These are phyloP conservation scores for Solanum tacnaense DNA, from an alignment of 257 asterid species.

Conservation along the genomic window DNA sequence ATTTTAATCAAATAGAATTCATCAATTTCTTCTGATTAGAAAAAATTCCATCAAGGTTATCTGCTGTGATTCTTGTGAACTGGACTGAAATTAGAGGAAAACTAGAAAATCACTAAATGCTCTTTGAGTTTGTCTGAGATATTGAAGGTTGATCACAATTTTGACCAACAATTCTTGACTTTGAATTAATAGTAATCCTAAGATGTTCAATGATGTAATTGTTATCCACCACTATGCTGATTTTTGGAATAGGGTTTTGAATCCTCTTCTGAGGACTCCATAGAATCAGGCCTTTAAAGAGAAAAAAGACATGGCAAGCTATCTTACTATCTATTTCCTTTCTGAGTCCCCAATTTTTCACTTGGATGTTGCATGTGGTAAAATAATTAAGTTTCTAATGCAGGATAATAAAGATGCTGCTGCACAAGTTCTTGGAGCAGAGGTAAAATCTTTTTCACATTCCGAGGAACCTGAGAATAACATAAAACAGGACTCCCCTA, in stretches of 20 bases:
- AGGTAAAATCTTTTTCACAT: slow-evolving; percentile 11
- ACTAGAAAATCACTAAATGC: background rate
- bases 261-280: background rate
- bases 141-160: background rate
- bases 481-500: slow-evolving; percentile 8
- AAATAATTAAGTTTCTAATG: background rate
- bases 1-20: background rate
- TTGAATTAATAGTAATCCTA: background rate
- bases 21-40: background rate
- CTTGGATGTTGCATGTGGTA: background rate
- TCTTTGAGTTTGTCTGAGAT: background rate
- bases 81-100: background rate
- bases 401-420: slow-evolving; percentile 3
- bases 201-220: background rate
- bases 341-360: background rate
- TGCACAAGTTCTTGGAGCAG: background rate
- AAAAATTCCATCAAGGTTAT: background rate
- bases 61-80: background rate
- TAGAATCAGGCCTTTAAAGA: background rate
- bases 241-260: background rate
- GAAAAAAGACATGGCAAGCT: background rate
- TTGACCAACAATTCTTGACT: background rate
- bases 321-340: background rate
- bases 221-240: background rate
- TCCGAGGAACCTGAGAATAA: slow-evolving; percentile 15